Percentiles rank a stretch among this genome's conserved stretches.
Evolutionary conservation across 2,329 filamentous ascomycete genomes (phyloP).

Genomic region (Penicillium sp.): DNA sequence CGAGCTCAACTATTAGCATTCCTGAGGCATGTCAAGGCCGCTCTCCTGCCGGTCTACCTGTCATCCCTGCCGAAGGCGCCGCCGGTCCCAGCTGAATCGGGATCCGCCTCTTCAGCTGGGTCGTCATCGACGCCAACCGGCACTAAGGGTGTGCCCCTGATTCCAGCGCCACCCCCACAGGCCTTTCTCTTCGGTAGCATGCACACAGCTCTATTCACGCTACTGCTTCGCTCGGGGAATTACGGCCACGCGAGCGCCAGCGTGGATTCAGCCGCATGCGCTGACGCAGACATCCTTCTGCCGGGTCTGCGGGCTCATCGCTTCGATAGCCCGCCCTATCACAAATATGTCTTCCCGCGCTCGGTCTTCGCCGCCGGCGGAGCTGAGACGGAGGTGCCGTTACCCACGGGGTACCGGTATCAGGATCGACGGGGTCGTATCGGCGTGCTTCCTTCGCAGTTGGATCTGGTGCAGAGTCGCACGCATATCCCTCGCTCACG

Average conservation of each 20-base stretch:
- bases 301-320: conserved; percentile 29
- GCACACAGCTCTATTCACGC: conserved; percentile 33
- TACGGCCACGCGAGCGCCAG: conserved; percentile 7
- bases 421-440: conserved; percentile 22
- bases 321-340: conserved; percentile 31
- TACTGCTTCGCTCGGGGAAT: conserved; percentile 24
- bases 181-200: conserved; percentile 40
- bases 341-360: conserved; percentile 39
- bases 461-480: conserved; percentile 39
- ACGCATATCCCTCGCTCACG: conserved; percentile 40
- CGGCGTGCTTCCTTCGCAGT: conserved; percentile 31
- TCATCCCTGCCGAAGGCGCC: conserved; percentile 10
- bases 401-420: conserved; percentile 37
- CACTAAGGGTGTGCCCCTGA: conserved; percentile 16
- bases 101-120: too few species aligned
- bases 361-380: conserved; percentile 9
- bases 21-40: conserved; percentile 25
- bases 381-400: conserved; percentile 3
- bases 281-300: conserved; percentile 12
- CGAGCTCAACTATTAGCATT: conserved; percentile 31
- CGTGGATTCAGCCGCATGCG: too few species aligned
- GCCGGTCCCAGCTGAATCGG: too few species aligned
- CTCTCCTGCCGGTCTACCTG: conserved; percentile 30
- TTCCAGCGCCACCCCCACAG: conserved; percentile 27
- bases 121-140: too few species aligned